phyloP scores from a whole-genome alignment of 108 stramenopile genomes.

The Cyclotella kingstonii region DNA sequence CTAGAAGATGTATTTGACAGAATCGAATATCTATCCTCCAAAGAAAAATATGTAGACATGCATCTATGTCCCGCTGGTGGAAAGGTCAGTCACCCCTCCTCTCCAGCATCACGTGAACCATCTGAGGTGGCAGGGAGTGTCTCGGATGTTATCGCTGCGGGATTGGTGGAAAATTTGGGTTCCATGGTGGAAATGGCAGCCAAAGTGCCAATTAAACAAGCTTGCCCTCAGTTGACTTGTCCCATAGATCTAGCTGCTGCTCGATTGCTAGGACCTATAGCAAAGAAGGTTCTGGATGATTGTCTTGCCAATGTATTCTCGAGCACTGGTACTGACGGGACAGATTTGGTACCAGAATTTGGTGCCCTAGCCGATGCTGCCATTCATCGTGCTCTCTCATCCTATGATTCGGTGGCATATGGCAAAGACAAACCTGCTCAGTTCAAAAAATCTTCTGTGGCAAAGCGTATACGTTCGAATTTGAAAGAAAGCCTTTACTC shows the following conservation, averaged over 20 bases:
- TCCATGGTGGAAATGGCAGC: constrained; percentile 44
- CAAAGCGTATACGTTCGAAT: constrained; percentile 58
- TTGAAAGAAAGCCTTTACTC: constrained; percentile 54
- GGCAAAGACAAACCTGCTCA: constrained; percentile 11
- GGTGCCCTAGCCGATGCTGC: constrained; percentile 72
- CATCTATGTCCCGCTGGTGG: constrained; percentile 43
- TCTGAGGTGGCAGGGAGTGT: constrained; percentile 40
- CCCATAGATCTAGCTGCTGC: constrained; percentile 74
- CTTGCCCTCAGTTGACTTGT: constrained; percentile 28
- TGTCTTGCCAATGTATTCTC: constrained; percentile 36
- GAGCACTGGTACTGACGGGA: constrained; percentile 26
- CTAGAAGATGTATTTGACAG: constrained; percentile 67
- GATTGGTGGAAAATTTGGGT: constrained; percentile 38
- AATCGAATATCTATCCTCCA: constrained; percentile 59
- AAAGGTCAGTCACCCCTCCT: constrained; percentile 26
- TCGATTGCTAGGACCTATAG: constrained; percentile 50
- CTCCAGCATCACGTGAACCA: constrained; percentile 33
- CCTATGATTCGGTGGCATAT: constrained; percentile 40
- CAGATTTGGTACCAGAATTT: constrained; percentile 64
- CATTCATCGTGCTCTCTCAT: constrained; percentile 52
- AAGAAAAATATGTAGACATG: constrained; percentile 49
- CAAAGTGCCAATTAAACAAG: constrained; percentile 40
- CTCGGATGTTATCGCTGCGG: constrained; percentile 41
- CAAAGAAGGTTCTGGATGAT: constrained; percentile 45
- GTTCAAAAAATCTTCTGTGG: constrained; percentile 47